These are phyloP conservation scores for Hanseniaspora lachancei DNA, from an alignment of 805 yeast species.

Conservation along the genomic window DNA sequence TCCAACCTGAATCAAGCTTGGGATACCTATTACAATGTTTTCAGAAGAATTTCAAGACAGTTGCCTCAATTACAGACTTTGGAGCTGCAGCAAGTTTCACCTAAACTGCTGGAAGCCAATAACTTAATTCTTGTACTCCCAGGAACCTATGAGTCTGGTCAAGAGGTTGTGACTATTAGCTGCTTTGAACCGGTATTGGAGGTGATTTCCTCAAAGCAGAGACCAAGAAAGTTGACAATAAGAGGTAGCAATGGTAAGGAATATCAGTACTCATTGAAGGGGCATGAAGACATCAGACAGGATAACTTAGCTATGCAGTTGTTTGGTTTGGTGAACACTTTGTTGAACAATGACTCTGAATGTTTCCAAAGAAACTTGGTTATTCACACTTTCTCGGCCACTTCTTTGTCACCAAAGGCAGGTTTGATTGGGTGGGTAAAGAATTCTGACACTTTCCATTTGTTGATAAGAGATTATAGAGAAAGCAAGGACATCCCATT, in stretches of 20 bases:
- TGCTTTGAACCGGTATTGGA: constrained; percentile 71
- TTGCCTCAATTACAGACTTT: constrained; percentile 73
- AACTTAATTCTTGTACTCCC: constrained; percentile 84
- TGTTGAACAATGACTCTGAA: constrained; percentile 80
- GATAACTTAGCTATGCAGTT: constrained; percentile 96
- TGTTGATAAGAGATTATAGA: constrained; percentile 78
- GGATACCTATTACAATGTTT: constrained; percentile 91
- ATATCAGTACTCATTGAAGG: constrained; percentile 71
- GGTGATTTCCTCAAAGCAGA: constrained; percentile 87
- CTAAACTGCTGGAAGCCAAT: constrained; percentile 63
- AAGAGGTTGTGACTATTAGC: constrained; percentile 57
- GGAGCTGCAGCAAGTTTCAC: constrained; percentile 88
- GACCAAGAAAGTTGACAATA: constrained; percentile 75
- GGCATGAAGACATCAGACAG: constrained; percentile 96
- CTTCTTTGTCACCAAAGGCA: constrained; percentile 92
- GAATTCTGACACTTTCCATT: constrained; percentile 92
- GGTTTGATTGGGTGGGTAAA: constrained; percentile 97
- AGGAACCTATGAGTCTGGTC: constrained; percentile 81
- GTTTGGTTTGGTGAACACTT: constrained; percentile 86
- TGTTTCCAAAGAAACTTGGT: constrained; percentile 92
- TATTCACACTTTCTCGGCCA: constrained; percentile 83
- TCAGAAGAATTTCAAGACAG: constrained; percentile 79
- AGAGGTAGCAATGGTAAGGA: constrained; percentile 87
- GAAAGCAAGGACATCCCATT: constrained; percentile 78
- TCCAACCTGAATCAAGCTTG: constrained; percentile 91